Percentiles rank a stretch among this genome's conserved stretches.
phyloP scores from a whole-genome alignment of 805 yeast species.

The Candida cerambycidarum region DNA sequence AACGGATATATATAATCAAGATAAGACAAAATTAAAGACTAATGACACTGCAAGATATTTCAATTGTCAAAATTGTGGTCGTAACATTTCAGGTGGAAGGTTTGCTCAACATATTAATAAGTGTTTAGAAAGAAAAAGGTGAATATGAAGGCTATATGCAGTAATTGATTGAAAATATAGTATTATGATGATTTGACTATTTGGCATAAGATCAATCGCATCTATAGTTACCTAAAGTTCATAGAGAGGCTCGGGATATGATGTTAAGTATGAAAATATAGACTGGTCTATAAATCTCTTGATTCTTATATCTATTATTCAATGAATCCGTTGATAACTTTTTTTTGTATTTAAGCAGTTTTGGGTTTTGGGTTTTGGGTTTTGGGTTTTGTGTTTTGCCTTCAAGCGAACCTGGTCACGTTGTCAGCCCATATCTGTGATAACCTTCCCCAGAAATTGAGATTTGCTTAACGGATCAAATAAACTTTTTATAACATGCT shows the following conservation, averaged over 20 bases:
- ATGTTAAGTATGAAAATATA: neutral
- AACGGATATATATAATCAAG: slow-evolving; percentile 52
- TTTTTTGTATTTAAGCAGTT: neutral
- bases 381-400: too few relatives aligned
- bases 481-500: slow-evolving; percentile 1
- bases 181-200: too few relatives aligned
- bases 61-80: slow-evolving; percentile 74
- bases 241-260: too few relatives aligned
- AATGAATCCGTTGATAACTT: neutral
- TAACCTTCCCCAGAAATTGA: slow-evolving; percentile 4
- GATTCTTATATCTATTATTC: too few relatives aligned
- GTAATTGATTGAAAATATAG: too few relatives aligned
- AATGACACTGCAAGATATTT: slow-evolving; percentile 60
- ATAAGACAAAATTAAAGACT: slow-evolving; percentile 40
- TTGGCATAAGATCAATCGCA: too few relatives aligned
- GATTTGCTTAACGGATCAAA: neutral
- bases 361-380: too few relatives aligned
- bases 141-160: too few relatives aligned
- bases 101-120: slow-evolving; percentile 93
- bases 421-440: neutral
- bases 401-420: too few relatives aligned
- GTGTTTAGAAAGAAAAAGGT: slow-evolving; percentile 72
- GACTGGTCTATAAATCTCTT: slow-evolving; percentile 1
- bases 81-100: slow-evolving; percentile 87
- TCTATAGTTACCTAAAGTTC: too few relatives aligned